A percentile compares a stretch with the other conserved stretches of the same genome.
Evolutionary conservation across 352 stramenopile species (phyloP).

Genomic region (Phytophthora fragariae): DNA sequence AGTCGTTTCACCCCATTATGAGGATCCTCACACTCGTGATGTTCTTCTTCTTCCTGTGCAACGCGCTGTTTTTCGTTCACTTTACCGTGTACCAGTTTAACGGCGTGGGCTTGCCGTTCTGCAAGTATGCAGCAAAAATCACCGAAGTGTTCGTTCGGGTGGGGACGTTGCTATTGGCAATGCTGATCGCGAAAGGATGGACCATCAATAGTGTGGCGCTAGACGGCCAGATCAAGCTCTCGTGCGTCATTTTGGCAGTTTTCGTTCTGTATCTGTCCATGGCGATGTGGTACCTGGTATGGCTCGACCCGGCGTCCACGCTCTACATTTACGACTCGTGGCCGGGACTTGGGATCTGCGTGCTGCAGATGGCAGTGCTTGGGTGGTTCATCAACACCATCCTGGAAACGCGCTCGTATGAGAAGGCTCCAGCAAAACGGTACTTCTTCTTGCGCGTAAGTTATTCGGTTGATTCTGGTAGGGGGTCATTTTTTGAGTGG

Average conservation of each 20-base stretch:
- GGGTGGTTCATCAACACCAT: slow-evolving; percentile 74
- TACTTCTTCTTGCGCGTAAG: slow-evolving; percentile 70
- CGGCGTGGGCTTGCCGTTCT: slow-evolving; percentile 72
- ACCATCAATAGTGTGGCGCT: slow-evolving; percentile 77
- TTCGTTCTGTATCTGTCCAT: slow-evolving; percentile 77
- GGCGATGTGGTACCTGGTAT: slow-evolving; percentile 86
- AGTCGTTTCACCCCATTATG: slow-evolving; percentile 86
- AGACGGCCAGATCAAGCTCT: slow-evolving; percentile 72
- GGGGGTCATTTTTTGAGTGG: not conserved
- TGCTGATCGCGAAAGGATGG: slow-evolving; percentile 83
- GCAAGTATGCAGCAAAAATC: slow-evolving; percentile 76
- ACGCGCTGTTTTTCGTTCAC: slow-evolving; percentile 65
- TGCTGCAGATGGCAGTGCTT: slow-evolving; percentile 64
- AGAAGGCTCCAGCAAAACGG: slow-evolving; percentile 63
- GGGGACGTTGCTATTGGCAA: slow-evolving; percentile 72
- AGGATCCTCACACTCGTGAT: slow-evolving; percentile 73
- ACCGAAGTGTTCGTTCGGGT: slow-evolving; percentile 75
- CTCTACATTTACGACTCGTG: slow-evolving; percentile 88
- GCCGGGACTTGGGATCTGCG: slow-evolving; percentile 71
- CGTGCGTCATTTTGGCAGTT: slow-evolving; percentile 67
- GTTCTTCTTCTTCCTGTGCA: slow-evolving; percentile 68
- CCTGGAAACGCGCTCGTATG: slow-evolving; percentile 68
- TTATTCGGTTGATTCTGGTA: not conserved
- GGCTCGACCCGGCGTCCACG: slow-evolving; percentile 78
- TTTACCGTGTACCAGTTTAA: slow-evolving; percentile 72